Conservation (phyloP, 2,329 filamentous ascomycete genomes). For the Fonsecaea nubica region DNA sequence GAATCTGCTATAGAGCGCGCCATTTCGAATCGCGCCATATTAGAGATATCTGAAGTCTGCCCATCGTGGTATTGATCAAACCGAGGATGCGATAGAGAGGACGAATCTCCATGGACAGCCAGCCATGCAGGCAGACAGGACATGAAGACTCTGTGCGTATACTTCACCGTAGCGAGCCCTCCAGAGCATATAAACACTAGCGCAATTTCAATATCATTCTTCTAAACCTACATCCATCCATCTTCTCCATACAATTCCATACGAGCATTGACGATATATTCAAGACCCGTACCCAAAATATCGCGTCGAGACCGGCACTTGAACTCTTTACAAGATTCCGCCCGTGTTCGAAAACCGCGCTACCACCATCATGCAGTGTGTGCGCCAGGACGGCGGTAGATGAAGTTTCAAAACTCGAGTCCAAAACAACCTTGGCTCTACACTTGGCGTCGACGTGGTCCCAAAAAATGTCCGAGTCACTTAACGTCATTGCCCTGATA, state of each 20-base stretch:
- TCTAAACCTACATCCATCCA: neutral
- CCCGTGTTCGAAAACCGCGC: too few relatives aligned
- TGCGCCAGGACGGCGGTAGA: neutral
- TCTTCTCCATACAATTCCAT: neutral
- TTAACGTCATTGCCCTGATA: constrained; percentile 86
- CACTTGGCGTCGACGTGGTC: neutral
- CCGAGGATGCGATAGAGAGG: neutral
- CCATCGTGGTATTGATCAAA: neutral
- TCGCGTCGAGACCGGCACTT: neutral
- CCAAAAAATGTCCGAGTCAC: constrained; percentile 28
- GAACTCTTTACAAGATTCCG: too few relatives aligned
- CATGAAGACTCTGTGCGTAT: neutral
- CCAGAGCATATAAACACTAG: neutral
- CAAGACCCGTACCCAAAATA: neutral
- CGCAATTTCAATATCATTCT: neutral
- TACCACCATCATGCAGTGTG: neutral
- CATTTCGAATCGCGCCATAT: neutral
- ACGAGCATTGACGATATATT: neutral
- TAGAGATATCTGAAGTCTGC: neutral
- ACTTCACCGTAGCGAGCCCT: neutral
- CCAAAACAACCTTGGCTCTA: neutral
- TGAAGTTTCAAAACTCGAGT: neutral
- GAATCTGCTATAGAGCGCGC: too few relatives aligned
- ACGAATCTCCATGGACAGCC: neutral
- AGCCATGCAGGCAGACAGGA: neutral